Percentiles rank a stretch among this genome's conserved stretches.
These are phyloP conservation scores for Penicillium simplicissimum DNA, from an alignment of 495 filamentous ascomycete species.

Conservation along the genomic window DNA sequence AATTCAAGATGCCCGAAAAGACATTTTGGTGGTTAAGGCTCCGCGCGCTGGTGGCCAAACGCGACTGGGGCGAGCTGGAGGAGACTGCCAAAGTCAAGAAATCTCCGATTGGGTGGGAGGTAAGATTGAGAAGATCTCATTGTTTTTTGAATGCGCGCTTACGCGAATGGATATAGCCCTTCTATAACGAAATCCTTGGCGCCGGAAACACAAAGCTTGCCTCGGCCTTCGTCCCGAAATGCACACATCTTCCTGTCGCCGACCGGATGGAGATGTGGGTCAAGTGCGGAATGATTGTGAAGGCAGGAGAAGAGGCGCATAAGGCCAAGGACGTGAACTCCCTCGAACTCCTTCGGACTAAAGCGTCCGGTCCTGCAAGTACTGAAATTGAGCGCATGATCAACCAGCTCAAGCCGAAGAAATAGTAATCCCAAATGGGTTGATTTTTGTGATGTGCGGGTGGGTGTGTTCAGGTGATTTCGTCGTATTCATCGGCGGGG, in stretches of 20 bases:
- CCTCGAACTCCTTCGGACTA: conserved; percentile 58
- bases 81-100: conserved; percentile 69
- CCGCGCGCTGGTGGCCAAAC: conserved; percentile 81
- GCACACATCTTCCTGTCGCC: conserved; percentile 59
- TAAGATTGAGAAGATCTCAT: conserved; percentile 39
- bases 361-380: conserved; percentile 55
- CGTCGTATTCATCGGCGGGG: conserved; percentile 39
- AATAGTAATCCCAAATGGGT: conserved; percentile 31
- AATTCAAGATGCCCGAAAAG: conserved; percentile 91
- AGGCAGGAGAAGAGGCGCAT: conserved; percentile 90
- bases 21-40: conserved; percentile 89
- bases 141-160: conserved; percentile 23
- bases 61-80: conserved; percentile 91
- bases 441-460: conserved; percentile 6
- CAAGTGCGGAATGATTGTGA: conserved; percentile 87
- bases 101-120: conserved; percentile 96
- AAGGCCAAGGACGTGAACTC: conserved; percentile 74
- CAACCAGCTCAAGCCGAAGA: conserved; percentile 52
- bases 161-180: conserved; percentile 59
- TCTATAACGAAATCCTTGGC: conserved; percentile 83
- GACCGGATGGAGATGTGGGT: conserved; percentile 91
- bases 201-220: conserved; percentile 91
- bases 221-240: conserved; percentile 83
- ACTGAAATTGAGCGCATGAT: conserved; percentile 65
- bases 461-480: conserved; percentile 43